Evolutionary conservation across 2,329 filamentous ascomycete species (phyloP), one percentile per base, ranked within the genome.

Genomic region (Dothistroma pini): DNA sequence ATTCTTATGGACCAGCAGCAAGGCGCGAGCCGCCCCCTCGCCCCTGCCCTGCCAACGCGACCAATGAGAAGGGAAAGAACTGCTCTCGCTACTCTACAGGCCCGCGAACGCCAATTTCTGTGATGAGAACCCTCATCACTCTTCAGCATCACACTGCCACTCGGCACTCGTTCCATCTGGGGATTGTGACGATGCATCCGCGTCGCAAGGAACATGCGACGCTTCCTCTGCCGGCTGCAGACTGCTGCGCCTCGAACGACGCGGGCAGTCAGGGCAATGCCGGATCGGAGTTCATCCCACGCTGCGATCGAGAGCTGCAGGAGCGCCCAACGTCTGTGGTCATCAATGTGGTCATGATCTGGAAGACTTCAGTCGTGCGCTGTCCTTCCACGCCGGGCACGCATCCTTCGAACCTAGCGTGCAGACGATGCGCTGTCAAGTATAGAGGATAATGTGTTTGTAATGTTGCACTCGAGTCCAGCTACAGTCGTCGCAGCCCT

Each of bases 361-460:
- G 44, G 48, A 57, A 47, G 21, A 41, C 55, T 51, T 57, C 25
- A 29, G 6, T 29, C 41, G 41, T 56, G 54, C 52, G 57, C 47
- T 54, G 38, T 54, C 38, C 34, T 31, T 22, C 57, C 34, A 21
- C 56, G 31, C 53, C 29, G 49, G 25, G 8, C 31, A 19, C 35
- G 57, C 57, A 59, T 59, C 57, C 57, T 59, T 54, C 57, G 29
- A 41, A 34, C 31, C 53, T 60, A 60, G 58, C 58, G 48, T 55
- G 52, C 52, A 52, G 53, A 12, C 58, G 58, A 56, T 60, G 58
- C 52, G 58, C 38, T 60, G 58, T 57, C 55, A 57, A 57, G 55
- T 57, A 57, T 9, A 57, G 21, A 16, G 41, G 41, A 19, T 16
- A 44, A 10, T 48, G 55, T 49, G 19, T 31, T 35, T n/a, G 41